Evolutionary conservation across 805 yeast genomes (phyloP), one percentile per base, ranked within the genome.

Genomic region (Ogataea pignaliae): DNA sequence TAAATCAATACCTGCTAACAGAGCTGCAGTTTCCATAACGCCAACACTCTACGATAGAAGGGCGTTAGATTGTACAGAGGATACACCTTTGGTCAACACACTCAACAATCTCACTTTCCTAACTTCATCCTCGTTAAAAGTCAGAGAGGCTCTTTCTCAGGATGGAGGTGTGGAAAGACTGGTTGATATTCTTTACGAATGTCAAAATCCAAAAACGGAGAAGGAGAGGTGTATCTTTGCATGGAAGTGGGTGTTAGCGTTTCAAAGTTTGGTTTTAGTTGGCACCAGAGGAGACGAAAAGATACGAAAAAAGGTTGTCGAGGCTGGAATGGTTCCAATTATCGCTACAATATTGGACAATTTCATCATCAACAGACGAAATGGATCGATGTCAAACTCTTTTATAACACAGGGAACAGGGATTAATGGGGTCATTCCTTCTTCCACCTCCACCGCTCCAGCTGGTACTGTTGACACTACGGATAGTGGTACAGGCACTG

Each of bases 171-270:
- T 93, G 34, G 97, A 88, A 60, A 71, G 98, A 41, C 72, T 91
- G 42, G 88, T 91, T 33, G 84, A 84, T 43, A 91, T 91, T 29
- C 68, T 91, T 43, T 86, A 87, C 59, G 95, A 85, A 55, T 90
- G 97, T 59, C 79, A 77, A 35, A 50, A 63, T 36, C 67, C 67
- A 0, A 49, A 51, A 16, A 50, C 49, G 13, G 63, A 62, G 16
- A 55, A 59, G 41, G 66, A 64, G 36, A 75, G 81, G 21, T 70
- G 88, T 50, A 72, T 85, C 3, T 55, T 50, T n/a, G 90, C 95
- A 0, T 91, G 97, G 97, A 91, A 91, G 68, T 91, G 99, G 99
- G 87, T 96, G 6, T 69, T 91, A 43, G 87, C 97, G 0, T 81
- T 93, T 59, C 99, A 91, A 68, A 90, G 97, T 61, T 69, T 91